These are phyloP conservation scores for Penicillium salamii DNA, from an alignment of 495 filamentous ascomycete species.

Conservation along the genomic window DNA sequence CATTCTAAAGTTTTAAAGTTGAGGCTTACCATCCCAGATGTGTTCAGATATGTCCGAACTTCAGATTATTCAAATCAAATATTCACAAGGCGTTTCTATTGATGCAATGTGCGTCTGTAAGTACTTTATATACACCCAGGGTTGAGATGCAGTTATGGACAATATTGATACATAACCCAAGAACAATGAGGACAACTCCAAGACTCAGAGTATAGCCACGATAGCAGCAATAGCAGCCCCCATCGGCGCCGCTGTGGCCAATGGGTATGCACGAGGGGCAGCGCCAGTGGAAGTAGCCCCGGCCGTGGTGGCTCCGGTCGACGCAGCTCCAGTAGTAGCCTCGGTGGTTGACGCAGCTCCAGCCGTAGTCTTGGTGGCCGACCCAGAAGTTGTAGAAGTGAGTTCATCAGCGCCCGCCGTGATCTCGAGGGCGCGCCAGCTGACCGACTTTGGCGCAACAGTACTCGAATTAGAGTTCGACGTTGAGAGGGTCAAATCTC, in stretches of 20 bases:
- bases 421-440: constrained; percentile 1
- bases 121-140: no score
- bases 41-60: no score
- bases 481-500: constrained; percentile 3
- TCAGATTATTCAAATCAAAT: no score
- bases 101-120: no score
- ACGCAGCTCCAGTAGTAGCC: not conserved
- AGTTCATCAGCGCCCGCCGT: constrained; percentile 13
- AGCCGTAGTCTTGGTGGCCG: not conserved
- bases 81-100: no score
- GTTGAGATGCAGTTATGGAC: no score
- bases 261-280: constrained; percentile 3
- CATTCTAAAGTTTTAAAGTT: no score
- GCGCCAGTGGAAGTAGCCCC: not conserved
- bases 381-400: constrained; percentile 3
- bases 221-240: constrained; percentile 8
- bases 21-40: no score
- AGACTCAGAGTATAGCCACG: constrained; percentile 1
- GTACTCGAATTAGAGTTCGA: not conserved
- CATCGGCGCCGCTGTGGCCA: constrained; percentile 17
- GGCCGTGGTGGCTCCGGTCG: not conserved
- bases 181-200: no score
- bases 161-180: no score
- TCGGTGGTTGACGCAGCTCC: not conserved
- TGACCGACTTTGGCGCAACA: not conserved